Percentiles rank a stretch among this genome's conserved stretches.
Evolutionary conservation across 2,329 filamentous ascomycete genomes (phyloP).

Genomic region (Dryadomyces sulphureus): DNA sequence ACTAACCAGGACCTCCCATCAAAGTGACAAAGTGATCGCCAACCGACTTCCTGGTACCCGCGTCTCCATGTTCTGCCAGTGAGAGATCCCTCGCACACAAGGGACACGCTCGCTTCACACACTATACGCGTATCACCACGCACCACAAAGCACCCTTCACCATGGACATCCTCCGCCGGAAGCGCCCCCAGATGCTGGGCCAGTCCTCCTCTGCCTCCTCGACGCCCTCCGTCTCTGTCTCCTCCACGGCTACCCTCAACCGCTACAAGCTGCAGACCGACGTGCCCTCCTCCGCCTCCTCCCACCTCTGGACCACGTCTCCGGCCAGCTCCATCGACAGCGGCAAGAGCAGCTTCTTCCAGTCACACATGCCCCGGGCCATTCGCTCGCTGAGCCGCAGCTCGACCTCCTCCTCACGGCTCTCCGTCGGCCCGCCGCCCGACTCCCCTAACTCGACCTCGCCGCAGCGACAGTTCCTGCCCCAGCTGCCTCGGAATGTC

Average conservation of each 20-base stretch:
- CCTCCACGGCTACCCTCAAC: not conserved
- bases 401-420: slow-evolving; percentile 3
- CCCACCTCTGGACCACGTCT: slow-evolving; percentile 8
- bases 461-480: slow-evolving; percentile 5
- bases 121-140: too few relatives aligned
- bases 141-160: too few relatives aligned
- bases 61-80: too few relatives aligned
- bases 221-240: not conserved
- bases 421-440: not conserved
- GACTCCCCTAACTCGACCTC: slow-evolving; percentile 5
- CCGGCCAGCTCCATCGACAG: slow-evolving; percentile 14
- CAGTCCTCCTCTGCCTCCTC: not conserved
- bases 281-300: not conserved
- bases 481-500: slow-evolving; percentile 10
- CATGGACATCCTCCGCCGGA: slow-evolving; percentile 10
- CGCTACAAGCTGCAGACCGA: slow-evolving; percentile 9
- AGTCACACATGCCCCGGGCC: slow-evolving; percentile 10
- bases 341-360: slow-evolving; percentile 13
- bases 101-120: too few relatives aligned
- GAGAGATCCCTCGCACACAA: too few relatives aligned
- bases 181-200: slow-evolving; percentile 1
- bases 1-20: not conserved
- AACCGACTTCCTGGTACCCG: too few relatives aligned
- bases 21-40: too few relatives aligned
- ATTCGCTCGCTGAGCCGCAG: slow-evolving; percentile 14